A percentile compares a stretch with the other conserved stretches of the same genome.
Conservation (phyloP, 768 basidiomycete species). For the Leccinum variicolor region DNA sequence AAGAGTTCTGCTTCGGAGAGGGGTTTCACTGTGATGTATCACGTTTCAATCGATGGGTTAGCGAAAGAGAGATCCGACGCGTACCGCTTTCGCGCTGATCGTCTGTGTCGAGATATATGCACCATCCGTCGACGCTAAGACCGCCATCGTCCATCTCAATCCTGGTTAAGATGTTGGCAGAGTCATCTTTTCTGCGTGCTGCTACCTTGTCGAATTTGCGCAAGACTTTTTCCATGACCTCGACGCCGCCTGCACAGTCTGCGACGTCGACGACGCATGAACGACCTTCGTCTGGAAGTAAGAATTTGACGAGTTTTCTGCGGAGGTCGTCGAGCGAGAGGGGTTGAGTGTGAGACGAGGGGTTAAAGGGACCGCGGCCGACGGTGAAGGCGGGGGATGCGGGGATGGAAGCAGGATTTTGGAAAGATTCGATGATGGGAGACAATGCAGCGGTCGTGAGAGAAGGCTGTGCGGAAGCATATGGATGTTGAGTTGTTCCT, state of each 20-base stretch:
- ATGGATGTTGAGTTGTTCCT: constrained; percentile 51
- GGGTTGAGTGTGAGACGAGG: constrained; percentile 38
- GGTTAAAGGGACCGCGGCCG: constrained; percentile 59
- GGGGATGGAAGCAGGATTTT: constrained; percentile 29
- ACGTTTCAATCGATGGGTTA: neutral
- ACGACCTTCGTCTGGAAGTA: constrained; percentile 76
- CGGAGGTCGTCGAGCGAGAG: constrained; percentile 75
- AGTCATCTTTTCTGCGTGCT: constrained; percentile 40
- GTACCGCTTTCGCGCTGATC: constrained; percentile 51
- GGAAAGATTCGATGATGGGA: constrained; percentile 69
- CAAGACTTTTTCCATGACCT: constrained; percentile 84
- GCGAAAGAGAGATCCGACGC: constrained; percentile 13
- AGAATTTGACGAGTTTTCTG: constrained; percentile 85
- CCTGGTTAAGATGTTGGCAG: constrained; percentile 40
- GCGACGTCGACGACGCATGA: constrained; percentile 77
- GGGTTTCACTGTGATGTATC: constrained; percentile 50
- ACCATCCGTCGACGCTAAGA: constrained; percentile 87
- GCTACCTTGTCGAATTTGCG: constrained; percentile 80
- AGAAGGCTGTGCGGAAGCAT: constrained; percentile 50
- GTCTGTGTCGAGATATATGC: constrained; percentile 67
- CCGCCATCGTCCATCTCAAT: constrained; percentile 72
- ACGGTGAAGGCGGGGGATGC: constrained; percentile 56
- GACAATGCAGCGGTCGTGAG: constrained; percentile 50
- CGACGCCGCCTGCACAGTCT: constrained; percentile 76
- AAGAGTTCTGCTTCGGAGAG: constrained; percentile 80